phyloP scores from a whole-genome alignment of 352 stramenopile genomes.

The Phytophthora capsici region DNA sequence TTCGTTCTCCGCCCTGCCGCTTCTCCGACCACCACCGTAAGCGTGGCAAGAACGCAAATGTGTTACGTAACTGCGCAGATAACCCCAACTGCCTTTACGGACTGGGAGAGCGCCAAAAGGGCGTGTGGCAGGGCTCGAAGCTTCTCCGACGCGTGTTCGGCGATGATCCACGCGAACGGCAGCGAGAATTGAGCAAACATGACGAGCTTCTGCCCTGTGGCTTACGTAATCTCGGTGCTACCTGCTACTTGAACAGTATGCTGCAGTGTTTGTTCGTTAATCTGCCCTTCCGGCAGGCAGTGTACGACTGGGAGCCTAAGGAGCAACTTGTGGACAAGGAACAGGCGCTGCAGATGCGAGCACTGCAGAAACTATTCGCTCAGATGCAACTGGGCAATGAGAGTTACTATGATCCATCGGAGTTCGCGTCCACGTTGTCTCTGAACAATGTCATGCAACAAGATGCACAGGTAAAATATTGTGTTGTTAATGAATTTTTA shows the following conservation, averaged over 20 bases:
- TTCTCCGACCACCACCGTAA: conserved; percentile 68
- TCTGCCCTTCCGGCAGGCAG: conserved; percentile 66
- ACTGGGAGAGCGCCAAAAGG: conserved; percentile 77
- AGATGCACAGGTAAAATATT: conserved; percentile 73
- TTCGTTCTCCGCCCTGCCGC: conserved; percentile 51
- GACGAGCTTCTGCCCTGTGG: conserved; percentile 48
- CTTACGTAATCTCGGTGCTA: conserved; percentile 87
- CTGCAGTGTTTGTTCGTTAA: conserved; percentile 86
- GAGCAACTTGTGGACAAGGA: conserved; percentile 46
- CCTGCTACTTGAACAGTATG: conserved; percentile 91
- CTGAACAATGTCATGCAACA: conserved; percentile 88
- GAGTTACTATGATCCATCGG: conserved; percentile 73
- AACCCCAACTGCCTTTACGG: conserved; percentile 91
- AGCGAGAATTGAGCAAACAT: conserved; percentile 19
- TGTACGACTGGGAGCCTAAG: conserved; percentile 86
- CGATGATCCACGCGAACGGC: conserved; percentile 67
- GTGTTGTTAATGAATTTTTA: conserved; percentile 2
- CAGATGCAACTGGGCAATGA: conserved; percentile 83
- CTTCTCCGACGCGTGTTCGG: conserved; percentile 64
- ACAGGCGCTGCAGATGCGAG: conserved; percentile 75
- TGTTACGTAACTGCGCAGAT: conserved; percentile 71
- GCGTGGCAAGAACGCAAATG: conserved; percentile 41
- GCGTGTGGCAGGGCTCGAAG: conserved; percentile 70
- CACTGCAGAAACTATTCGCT: conserved; percentile 85
- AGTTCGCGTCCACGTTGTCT: conserved; percentile 79